Evolutionary conservation across 1,139 yeast species (phyloP).

Genomic region (Hyphopichia buzzinii): DNA sequence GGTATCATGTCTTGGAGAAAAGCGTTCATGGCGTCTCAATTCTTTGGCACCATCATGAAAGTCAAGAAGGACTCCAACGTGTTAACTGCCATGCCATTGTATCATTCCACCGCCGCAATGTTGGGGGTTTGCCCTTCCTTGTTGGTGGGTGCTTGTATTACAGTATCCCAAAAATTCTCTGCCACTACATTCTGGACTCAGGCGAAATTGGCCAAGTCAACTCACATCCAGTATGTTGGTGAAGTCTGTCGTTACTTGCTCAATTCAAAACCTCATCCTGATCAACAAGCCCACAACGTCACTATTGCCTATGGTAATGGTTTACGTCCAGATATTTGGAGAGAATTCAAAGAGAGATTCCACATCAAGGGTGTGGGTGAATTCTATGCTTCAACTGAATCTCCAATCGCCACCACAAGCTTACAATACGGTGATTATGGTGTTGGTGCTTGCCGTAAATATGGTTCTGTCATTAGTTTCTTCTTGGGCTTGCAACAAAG

Average conservation of each 20-base stretch:
- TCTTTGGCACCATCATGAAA: slow-evolving; percentile 71
- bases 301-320: slow-evolving; percentile 90
- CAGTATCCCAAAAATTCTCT: slow-evolving; percentile 80
- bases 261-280: slow-evolving; percentile 62
- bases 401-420: slow-evolving; percentile 87
- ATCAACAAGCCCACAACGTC: slow-evolving; percentile 66
- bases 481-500: slow-evolving; percentile 57
- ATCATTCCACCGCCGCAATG: slow-evolving; percentile 92
- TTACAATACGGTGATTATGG: slow-evolving; percentile 79
- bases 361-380: slow-evolving; percentile 78
- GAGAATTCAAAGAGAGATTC: slow-evolving; percentile 72
- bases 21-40: slow-evolving; percentile 62
- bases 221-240: slow-evolving; percentile 91
- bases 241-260: slow-evolving; percentile 89
- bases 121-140: slow-evolving; percentile 78
- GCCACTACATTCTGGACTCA: slow-evolving; percentile 91
- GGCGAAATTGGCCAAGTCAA: slow-evolving; percentile 66
- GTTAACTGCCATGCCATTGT: slow-evolving; percentile 92
- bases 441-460: slow-evolving; percentile 85
- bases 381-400: slow-evolving; percentile 92
- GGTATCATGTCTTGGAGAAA: slow-evolving; percentile 94
- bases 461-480: slow-evolving; percentile 63
- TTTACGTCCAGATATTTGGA: slow-evolving; percentile 89
- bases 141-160: slow-evolving; percentile 66
- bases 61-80: slow-evolving; percentile 56